A percentile compares a stretch with the other conserved stretches of the same genome.
Conservation (phyloP, 148 eudicot species). For the Fallopia convolvulus region DNA sequence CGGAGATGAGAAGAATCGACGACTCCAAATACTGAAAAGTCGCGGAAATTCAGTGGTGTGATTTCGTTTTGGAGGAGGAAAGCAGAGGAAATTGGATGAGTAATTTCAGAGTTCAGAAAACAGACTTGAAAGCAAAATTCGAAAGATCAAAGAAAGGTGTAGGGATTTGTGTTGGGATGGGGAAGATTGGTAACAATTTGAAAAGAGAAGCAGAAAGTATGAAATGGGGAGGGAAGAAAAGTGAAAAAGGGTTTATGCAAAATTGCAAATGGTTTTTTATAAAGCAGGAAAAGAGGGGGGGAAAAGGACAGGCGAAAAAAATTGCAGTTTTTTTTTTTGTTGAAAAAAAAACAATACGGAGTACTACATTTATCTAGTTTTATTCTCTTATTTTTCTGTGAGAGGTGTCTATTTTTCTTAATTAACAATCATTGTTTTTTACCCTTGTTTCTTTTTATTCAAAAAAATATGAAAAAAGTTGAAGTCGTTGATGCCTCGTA, state of each 20-base stretch:
- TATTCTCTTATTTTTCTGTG: too few relatives aligned
- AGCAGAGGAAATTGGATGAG: background rate
- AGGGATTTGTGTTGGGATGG: background rate
- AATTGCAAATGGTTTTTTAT: background rate
- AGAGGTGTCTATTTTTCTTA: too few relatives aligned
- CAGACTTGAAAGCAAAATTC: background rate
- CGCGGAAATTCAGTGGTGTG: background rate
- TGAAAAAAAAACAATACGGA: too few relatives aligned
- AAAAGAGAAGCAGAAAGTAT: background rate
- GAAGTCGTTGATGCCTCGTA: too few relatives aligned
- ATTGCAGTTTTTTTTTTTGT: background rate
- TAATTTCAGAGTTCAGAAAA: background rate
- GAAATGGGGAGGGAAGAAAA: background rate
- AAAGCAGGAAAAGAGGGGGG: conserved; percentile 2
- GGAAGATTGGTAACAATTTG: background rate
- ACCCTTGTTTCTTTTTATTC: too few relatives aligned
- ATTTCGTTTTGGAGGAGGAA: background rate
- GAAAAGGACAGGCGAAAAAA: background rate
- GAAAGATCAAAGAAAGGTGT: background rate
- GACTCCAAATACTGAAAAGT: background rate
- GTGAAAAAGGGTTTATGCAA: conserved; percentile 3
- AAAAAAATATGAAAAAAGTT: too few relatives aligned
- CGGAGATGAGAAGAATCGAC: background rate
- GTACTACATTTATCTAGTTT: too few relatives aligned
- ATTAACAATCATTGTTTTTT: too few relatives aligned